Conservation (phyloP, 192 early-diverging fungal genomes). For the Cladochytrium replicatum region DNA sequence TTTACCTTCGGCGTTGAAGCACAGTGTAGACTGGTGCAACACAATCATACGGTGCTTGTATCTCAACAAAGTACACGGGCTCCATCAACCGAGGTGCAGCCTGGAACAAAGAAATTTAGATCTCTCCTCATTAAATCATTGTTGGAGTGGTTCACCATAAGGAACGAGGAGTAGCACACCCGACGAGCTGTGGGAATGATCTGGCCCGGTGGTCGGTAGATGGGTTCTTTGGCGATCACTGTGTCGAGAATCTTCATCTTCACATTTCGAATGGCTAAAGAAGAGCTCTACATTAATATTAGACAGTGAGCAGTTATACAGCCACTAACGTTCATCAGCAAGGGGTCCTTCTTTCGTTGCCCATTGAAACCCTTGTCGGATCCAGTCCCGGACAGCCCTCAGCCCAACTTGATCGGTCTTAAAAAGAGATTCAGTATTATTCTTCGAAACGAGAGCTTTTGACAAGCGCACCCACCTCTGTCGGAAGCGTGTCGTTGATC, state of each 20-base stretch:
- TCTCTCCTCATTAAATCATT: conserved; percentile 7
- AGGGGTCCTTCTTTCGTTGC: conserved; percentile 91
- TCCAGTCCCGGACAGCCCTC: conserved; percentile 65
- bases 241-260: conserved; percentile 91
- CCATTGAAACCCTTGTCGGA: conserved; percentile 98
- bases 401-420: conserved; percentile 70
- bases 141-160: conserved; percentile 48
- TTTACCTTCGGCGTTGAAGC: conserved; percentile 65
- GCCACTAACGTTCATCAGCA: conserved; percentile 80
- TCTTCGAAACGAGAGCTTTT: neutral
- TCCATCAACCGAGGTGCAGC: conserved; percentile 96
- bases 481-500: conserved; percentile 89
- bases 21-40: conserved; percentile 93
- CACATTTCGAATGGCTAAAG: conserved; percentile 78
- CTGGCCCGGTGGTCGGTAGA: conserved; percentile 90
- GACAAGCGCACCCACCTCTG: conserved; percentile 52
- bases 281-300: neutral
- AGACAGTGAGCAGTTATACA: neutral
- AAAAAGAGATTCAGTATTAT: conserved; percentile 11
- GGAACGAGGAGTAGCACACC: conserved; percentile 92
- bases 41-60: conserved; percentile 93
- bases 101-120: conserved; percentile 18
- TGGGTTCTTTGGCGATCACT: conserved; percentile 70
- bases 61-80: conserved; percentile 91
- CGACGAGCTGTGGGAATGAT: conserved; percentile 93